Conservation (phyloP, 2,329 filamentous ascomycete species). For the Colletotrichum lindemuthianum region DNA sequence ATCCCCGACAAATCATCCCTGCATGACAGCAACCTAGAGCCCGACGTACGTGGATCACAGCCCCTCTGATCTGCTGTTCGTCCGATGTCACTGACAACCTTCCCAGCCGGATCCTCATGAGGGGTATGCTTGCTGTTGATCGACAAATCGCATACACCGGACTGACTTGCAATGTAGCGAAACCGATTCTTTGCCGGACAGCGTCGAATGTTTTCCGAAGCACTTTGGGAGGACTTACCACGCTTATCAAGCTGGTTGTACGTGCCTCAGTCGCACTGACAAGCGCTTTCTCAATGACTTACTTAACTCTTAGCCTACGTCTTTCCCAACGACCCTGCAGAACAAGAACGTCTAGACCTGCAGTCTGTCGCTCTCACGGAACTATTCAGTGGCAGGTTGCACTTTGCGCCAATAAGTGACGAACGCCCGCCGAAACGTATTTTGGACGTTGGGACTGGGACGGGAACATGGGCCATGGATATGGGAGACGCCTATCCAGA, state of each 20-base stretch:
- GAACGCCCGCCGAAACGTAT: conserved; percentile 48
- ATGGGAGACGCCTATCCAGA: conserved; percentile 71
- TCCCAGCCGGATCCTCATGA: conserved; percentile 34
- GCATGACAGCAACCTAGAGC: conserved; percentile 34
- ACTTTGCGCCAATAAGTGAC: conserved; percentile 53
- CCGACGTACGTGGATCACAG: conserved; percentile 25
- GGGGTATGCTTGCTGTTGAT: conserved; percentile 25
- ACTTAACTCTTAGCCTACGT: conserved; percentile 49
- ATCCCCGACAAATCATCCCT: conserved; percentile 36
- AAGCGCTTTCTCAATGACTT: neutral
- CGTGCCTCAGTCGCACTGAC: conserved; percentile 36
- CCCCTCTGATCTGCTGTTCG: conserved; percentile 10
- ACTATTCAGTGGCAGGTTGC: conserved; percentile 52
- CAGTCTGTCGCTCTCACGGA: conserved; percentile 51
- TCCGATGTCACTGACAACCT: conserved; percentile 27
- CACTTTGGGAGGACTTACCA: conserved; percentile 59
- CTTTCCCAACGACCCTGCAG: conserved; percentile 56
- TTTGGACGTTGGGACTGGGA: conserved; percentile 57
- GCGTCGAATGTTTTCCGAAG: conserved; percentile 52
- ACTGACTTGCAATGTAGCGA: conserved; percentile 26
- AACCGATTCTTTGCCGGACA: conserved; percentile 53
- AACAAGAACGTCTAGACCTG: conserved; percentile 53
- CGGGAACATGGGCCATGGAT: conserved; percentile 72
- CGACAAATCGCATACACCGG: neutral
- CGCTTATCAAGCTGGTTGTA: conserved; percentile 58